Base-by-base conservation (phyloP, 2,329 filamentous ascomycete species). In the Colletotrichum liaoningense region DNA sequence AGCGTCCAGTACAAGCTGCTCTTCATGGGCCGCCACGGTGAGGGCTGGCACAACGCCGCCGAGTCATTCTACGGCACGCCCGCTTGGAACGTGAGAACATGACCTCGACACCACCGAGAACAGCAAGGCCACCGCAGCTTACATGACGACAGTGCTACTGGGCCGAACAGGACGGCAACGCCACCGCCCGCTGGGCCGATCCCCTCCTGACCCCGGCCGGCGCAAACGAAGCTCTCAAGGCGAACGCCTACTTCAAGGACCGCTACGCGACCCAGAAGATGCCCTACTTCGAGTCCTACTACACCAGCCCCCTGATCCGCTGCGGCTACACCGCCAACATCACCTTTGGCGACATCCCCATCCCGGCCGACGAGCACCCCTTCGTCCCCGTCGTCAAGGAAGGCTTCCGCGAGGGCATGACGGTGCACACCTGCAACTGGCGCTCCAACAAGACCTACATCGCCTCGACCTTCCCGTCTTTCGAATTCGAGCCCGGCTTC, bases 21-120 rank as follows among this genome's bases (percentile, higher is more conserved):
- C 35, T 92, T 92, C 80, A 85, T 93, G 80, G 92, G 89, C 3
- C 89, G 93, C 52, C 93, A 94, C 78, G 93, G 93, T 26, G 88
- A 94, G 81, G 93, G 93, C 14, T 90, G 84, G 76, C 89, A 91
- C 75, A 91, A 91, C 75, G 86, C 86, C 7, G 92, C 92, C 16
- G 90, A 93, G 81, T 84, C 85, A 33, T 92, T 86, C 79, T 94
- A 93, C 76, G 92, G 92, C 59, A 93, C 91, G 0, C 88, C 90
- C 1, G 90, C 89, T 3, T 94, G 92, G 92, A 92, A 94, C 79
- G 89, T 89, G 80, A 77, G 88, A 38, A 83, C 38, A 42, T 19
- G 28, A 14, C 1, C 26, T 16, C 26, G 11, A 28, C 7, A 55
- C 19, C 4, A 2, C 12, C 38, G 38, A 26, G 14, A 26, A 14